Conservation (phyloP, 2,329 filamentous ascomycete species). For the Tolypocladium tundrense region DNA sequence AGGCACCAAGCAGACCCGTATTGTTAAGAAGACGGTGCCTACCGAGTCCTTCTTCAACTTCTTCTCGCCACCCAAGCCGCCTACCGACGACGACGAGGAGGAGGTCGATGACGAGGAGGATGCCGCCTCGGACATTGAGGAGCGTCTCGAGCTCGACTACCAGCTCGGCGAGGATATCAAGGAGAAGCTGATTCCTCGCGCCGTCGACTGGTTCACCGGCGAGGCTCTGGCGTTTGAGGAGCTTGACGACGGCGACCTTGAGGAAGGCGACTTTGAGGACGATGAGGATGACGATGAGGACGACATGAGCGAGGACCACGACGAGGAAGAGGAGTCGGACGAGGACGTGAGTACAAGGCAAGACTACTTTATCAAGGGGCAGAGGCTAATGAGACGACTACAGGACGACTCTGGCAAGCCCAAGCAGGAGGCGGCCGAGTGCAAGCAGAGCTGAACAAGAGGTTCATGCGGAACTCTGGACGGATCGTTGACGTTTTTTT, state of each 20-base stretch:
- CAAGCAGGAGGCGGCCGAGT: constrained; percentile 89
- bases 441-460: constrained; percentile 74
- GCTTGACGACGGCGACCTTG: constrained; percentile 45
- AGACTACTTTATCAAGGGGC: background rate
- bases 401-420: constrained; percentile 83
- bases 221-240: constrained; percentile 97
- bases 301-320: constrained; percentile 72
- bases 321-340: constrained; percentile 72
- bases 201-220: constrained; percentile 98
- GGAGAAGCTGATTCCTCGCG: constrained; percentile 97
- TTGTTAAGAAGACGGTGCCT: constrained; percentile 98
- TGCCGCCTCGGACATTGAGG: constrained; percentile 83
- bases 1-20: constrained; percentile 98
- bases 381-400: background rate
- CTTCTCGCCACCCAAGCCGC: constrained; percentile 90
- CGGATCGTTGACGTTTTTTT: background rate
- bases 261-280: constrained; percentile 70
- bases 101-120: constrained; percentile 63
- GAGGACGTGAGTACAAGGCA: constrained; percentile 51
- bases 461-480: background rate
- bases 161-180: constrained; percentile 99
- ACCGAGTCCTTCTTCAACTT: constrained; percentile 99
- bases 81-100: constrained; percentile 53
- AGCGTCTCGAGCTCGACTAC: constrained; percentile 95
- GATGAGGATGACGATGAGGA: constrained; percentile 91